Base-by-base conservation (phyloP, 345 rosid genomes). In the Eucalyptus globulus region DNA sequence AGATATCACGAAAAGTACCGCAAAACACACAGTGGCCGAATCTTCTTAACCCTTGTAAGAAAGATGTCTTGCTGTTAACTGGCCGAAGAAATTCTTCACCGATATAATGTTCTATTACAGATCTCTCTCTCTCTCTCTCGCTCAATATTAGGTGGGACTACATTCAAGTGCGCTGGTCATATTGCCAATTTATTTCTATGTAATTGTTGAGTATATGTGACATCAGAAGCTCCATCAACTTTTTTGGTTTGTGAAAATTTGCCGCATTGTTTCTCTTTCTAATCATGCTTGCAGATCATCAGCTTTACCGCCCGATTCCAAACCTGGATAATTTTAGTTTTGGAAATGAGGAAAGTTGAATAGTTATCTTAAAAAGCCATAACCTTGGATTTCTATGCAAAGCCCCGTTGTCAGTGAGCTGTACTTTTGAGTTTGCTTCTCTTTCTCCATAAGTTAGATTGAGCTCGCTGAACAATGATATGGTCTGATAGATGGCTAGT, bases 1-100 rank as follows among this genome's bases (percentile, higher is more conserved):
- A 40, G 13, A 40, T 40, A 76, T 76, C 85, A 76, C 11, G 49
- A 76, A 87, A 37, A 90, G 89, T 96, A 98, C 99, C 93, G 98
- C 99, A 89, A 97, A 1, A 37, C 14, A 37, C 45, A 21, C 45
- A 12, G 47, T 44, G 24, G 83, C 83, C 2, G 47, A 76, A 37
- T 40, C 45, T 76, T 40, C 2, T 0, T 21, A 43, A 76, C 27
- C 83, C 83, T 76, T 40, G 47, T 1, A 37, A 76, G 47, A 76
- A 76, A 15, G 83, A 40, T 1, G 16, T 76, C 83, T 40, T 76
- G 83, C 83, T 76, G 83, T 76, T 76, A 76, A 76, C 83, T 40
- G 83, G 83, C 83, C 8, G 47, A 6, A 76, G 47, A 40, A 76
- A 76, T 76, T 37, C 14, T 76, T 76, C 47, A 37, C 83, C 3